Percentiles rank a stretch among this genome's conserved stretches.
phyloP scores from a whole-genome alignment of 139 green algal genomes.

The Bryopsis sp. region DNA sequence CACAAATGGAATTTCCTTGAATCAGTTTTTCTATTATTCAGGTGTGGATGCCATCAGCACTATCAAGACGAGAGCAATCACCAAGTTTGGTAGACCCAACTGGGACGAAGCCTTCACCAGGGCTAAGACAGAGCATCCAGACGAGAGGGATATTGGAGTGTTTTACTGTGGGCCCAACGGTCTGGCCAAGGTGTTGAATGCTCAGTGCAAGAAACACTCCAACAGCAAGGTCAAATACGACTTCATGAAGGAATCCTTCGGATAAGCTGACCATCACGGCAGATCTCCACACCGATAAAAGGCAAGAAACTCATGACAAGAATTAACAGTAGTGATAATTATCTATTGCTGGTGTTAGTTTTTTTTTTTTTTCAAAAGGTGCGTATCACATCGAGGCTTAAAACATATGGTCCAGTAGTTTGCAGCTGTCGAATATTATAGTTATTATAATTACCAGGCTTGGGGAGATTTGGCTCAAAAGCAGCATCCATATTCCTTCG shows the following conservation, averaged over 20 bases:
- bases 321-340: too few relatives aligned
- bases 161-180: slow-evolving; percentile 15
- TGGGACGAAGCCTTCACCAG: slow-evolving; percentile 11
- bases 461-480: too few relatives aligned
- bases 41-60: not conserved
- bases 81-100: slow-evolving; percentile 5
- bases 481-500: too few relatives aligned
- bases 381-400: too few relatives aligned
- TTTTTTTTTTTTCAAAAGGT: too few relatives aligned
- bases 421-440: too few relatives aligned
- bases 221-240: not conserved
- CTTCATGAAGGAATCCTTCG: slow-evolving; percentile 18
- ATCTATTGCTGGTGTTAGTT: too few relatives aligned
- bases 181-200: slow-evolving; percentile 8
- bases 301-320: too few relatives aligned
- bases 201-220: not conserved
- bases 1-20: not conserved
- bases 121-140: not conserved
- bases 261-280: too few relatives aligned
- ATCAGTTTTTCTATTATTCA: not conserved
- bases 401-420: too few relatives aligned
- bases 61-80: not conserved
- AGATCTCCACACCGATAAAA: too few relatives aligned
- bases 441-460: too few relatives aligned
- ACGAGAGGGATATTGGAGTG: slow-evolving; percentile 4